Base-by-base conservation (phyloP, 2,329 filamentous ascomycete genomes). In the Ascosphaera apis region DNA sequence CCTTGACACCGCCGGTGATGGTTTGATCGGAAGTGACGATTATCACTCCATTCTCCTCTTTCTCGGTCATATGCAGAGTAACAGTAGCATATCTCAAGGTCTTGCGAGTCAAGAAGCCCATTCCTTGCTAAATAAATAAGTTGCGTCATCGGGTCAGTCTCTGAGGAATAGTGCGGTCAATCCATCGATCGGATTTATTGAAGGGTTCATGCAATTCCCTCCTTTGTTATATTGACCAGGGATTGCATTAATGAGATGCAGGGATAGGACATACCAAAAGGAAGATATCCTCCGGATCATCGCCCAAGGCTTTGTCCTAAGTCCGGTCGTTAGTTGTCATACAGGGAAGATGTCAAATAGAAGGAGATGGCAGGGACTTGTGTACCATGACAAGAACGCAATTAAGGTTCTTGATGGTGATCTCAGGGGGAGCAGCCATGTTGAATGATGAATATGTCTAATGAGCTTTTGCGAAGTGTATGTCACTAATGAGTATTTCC, bases 291-390 rank as follows among this genome's bases (percentile, higher is more conserved):
- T 83, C 77, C 34, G 72, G 59, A 43, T 65, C 58, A 54, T 77
- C 73, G 40, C 78, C 83, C 45, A 83, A 62, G 42, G 60, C 57
- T 52, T 78, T 77, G 66, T 88, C 84, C 80, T 86, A 48, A 35
- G 41, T 27, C 17, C 13, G 6, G 30, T 34, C 30, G 15, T 39
- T 27, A 41, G 21, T 15, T 21, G 33, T 33, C 32, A 38, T 12
- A 36, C 35, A 35, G 7, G 31, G 18, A 31, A 36, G 33, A 31
- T 15, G 6, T 21, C 30, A 35, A 18, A 37, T 18, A 36, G 7
- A 38, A 32, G 27, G 19, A 27, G 16, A 37, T 28, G 32, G 23
- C 37, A 37, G 33, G 32, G 16, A 17, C 31, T 19, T 15, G 19
- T 66, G 46, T 61, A 80, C 76, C 66, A 84, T 67, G 39, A 62